These are phyloP conservation scores for Plantago lanceolata DNA, from an alignment of 305 asterid species.

Conservation along the genomic window DNA sequence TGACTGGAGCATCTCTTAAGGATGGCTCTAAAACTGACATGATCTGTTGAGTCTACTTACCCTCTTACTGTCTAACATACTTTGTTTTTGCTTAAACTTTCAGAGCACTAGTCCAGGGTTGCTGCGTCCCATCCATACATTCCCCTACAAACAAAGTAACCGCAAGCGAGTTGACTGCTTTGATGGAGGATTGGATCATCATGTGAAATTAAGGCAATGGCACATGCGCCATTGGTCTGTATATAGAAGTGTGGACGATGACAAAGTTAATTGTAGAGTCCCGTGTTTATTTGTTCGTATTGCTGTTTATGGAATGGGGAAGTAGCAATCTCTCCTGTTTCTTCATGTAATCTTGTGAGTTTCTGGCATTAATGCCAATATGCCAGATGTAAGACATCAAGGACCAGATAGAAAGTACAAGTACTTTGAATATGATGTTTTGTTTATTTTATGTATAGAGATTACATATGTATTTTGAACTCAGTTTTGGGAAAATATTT, in stretches of 20 bases:
- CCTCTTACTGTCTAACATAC: neutral
- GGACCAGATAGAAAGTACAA: conserved; percentile 22
- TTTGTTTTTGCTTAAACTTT: conserved; percentile 25
- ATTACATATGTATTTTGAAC: neutral
- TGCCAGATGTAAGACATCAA: conserved; percentile 23
- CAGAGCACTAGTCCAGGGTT: conserved; percentile 23
- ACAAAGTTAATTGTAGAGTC: conserved; percentile 41
- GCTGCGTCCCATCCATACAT: conserved; percentile 14
- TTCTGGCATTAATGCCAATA: conserved; percentile 20
- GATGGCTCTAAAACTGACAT: neutral
- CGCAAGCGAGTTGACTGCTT: conserved; percentile 20
- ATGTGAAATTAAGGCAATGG: conserved; percentile 31
- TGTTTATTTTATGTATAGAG: neutral
- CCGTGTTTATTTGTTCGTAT: conserved; percentile 29
- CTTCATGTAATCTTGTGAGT: conserved; percentile 23
- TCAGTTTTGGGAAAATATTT: conserved; percentile 5
- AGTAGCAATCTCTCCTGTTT: conserved; percentile 19
- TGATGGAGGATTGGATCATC: conserved; percentile 21
- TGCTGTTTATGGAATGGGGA: conserved; percentile 23
- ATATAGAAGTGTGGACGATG: conserved; percentile 36
- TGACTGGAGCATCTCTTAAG: neutral
- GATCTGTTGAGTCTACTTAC: neutral
- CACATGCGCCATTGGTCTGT: conserved; percentile 35
- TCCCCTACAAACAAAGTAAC: conserved; percentile 22
- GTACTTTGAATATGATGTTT: conserved; percentile 4